Evolutionary conservation across 2,329 filamentous ascomycete species (phyloP).

Genomic region (Penicillium italicum): DNA sequence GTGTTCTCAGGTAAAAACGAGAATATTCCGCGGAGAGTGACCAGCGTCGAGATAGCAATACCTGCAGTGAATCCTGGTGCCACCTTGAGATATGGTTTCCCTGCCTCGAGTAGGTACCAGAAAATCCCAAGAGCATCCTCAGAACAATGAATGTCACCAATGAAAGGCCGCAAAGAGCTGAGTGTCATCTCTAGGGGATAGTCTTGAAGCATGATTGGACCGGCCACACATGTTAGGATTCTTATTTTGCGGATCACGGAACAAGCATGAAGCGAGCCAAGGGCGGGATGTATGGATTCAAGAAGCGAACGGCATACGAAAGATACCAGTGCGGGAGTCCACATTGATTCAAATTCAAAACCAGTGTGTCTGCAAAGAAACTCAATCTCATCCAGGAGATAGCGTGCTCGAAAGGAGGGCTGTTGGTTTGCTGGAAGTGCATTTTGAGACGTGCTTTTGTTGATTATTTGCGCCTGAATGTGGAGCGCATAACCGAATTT

Average conservation of each 20-base stretch:
- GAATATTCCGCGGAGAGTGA: conserved; percentile 73
- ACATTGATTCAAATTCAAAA: conserved; percentile 62
- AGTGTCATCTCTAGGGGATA: conserved; percentile 91
- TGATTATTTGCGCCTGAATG: conserved; percentile 66
- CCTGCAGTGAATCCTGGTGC: conserved; percentile 76
- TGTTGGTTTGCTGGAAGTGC: conserved; percentile 75
- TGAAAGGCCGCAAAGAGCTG: conserved; percentile 70
- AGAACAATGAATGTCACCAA: conserved; percentile 80
- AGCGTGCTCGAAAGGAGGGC: conserved; percentile 76
- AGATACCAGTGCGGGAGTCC: conserved; percentile 71
- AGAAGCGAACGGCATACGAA: conserved; percentile 74
- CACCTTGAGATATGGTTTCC: conserved; percentile 60
- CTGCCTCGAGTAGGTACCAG: conserved; percentile 73
- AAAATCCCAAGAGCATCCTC: conserved; percentile 85
- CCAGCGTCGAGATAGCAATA: conserved; percentile 71
- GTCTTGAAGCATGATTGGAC: conserved; percentile 64
- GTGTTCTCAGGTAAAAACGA: conserved; percentile 71
- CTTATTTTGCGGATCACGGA: conserved; percentile 82
- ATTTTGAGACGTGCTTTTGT: conserved; percentile 62
- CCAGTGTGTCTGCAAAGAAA: conserved; percentile 72
- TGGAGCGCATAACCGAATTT: conserved; percentile 59
- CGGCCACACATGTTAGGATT: conserved; percentile 74
- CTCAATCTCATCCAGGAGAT: conserved; percentile 69
- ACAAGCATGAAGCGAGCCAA: conserved; percentile 83
- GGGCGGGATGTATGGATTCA: conserved; percentile 72